A percentile compares a stretch with the other conserved stretches of the same genome.
Evolutionary conservation across 1,284 basidiomycete species (phyloP).

Genomic region (Fomitopsis pinicola): DNA sequence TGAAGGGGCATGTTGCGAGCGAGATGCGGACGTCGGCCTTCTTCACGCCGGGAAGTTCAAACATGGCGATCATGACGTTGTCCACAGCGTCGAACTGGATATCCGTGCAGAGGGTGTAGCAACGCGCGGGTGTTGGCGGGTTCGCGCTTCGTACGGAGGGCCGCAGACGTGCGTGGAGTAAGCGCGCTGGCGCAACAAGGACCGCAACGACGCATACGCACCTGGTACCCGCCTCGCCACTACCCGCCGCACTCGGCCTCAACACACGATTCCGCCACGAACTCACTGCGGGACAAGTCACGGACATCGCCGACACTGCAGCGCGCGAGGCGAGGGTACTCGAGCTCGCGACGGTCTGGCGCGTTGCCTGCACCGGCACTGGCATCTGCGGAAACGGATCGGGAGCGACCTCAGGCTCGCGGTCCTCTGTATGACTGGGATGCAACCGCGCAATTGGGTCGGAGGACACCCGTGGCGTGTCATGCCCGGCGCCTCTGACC

Average conservation of each 20-base stretch:
- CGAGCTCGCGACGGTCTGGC: constrained; percentile 13
- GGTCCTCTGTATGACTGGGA: background rate
- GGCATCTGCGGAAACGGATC: background rate
- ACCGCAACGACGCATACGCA: constrained; percentile 6
- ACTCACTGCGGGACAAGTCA: constrained; percentile 17
- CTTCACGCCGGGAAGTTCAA: constrained; percentile 63
- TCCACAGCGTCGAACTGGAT: constrained; percentile 44
- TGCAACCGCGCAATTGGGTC: background rate
- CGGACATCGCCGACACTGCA: constrained; percentile 18
- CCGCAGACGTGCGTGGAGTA: background rate
- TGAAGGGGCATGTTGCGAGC: constrained; percentile 51
- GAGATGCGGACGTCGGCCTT: constrained; percentile 47
- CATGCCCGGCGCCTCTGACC: constrained; percentile 5
- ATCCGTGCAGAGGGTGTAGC: constrained; percentile 45
- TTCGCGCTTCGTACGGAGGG: constrained; percentile 1
- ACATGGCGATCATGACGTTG: constrained; percentile 46
- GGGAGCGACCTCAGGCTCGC: background rate
- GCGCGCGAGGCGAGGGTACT: constrained; percentile 4
- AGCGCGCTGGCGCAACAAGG: constrained; percentile 1
- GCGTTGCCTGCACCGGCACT: constrained; percentile 8
- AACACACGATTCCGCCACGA: constrained; percentile 17
- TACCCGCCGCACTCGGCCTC: constrained; percentile 3
- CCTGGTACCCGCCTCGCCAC: constrained; percentile 5
- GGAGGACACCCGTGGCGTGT: background rate
- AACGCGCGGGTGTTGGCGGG: constrained; percentile 9